Conservation (phyloP, 305 asterid species). For the Fraxinus floribunda region DNA sequence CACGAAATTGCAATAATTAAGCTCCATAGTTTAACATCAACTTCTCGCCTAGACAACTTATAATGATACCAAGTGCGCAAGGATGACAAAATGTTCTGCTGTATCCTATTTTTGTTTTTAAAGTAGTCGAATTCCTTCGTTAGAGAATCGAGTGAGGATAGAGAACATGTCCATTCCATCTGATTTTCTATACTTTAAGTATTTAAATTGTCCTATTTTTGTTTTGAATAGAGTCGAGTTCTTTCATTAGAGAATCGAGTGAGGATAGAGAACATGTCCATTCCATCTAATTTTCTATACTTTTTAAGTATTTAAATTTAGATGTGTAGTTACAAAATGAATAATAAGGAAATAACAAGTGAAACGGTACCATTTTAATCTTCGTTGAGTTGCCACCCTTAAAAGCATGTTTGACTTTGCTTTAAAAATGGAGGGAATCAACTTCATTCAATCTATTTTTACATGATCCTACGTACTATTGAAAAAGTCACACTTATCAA, state of each 20-base stretch:
- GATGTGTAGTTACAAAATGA: too few relatives aligned
- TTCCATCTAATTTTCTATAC: background rate
- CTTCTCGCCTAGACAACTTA: too few relatives aligned
- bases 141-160: background rate
- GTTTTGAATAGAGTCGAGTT: background rate
- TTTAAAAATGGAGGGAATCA: background rate
- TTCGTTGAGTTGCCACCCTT: background rate
- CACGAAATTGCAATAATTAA: too few relatives aligned
- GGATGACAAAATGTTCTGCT: background rate
- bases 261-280: too few relatives aligned
- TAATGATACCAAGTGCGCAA: background rate
- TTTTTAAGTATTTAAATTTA: background rate
- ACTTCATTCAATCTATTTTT: background rate
- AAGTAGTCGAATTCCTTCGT: background rate
- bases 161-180: background rate
- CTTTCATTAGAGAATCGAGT: too few relatives aligned
- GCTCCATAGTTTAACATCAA: background rate
- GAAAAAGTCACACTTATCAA: too few relatives aligned
- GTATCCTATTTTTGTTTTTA: background rate
- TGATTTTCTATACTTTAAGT: background rate
- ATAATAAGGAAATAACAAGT: background rate
- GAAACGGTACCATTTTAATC: background rate
- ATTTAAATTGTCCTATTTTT: background rate
- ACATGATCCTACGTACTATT: background rate
- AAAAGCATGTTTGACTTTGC: background rate